These are phyloP conservation scores for Boletus bicolor DNA, from an alignment of 768 basidiomycete species.

Conservation along the genomic window DNA sequence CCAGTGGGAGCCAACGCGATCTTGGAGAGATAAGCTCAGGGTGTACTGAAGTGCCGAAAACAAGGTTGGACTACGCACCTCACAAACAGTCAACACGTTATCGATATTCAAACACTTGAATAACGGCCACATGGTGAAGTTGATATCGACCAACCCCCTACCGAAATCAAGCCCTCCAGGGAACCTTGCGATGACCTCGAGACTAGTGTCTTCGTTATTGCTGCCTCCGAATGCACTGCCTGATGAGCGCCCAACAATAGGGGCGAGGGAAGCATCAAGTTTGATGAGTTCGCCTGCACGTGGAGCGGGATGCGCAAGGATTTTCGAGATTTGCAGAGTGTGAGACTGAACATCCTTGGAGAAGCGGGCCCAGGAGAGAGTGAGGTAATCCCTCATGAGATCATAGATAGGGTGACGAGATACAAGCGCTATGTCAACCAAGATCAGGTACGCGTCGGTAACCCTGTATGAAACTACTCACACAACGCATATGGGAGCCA, in stretches of 20 bases:
- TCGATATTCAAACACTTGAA: slow-evolving; percentile 93
- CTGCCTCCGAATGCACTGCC: slow-evolving; percentile 36
- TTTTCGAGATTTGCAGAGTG: slow-evolving; percentile 85
- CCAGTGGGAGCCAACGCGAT: slow-evolving; percentile 87
- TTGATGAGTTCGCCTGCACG: slow-evolving; percentile 84
- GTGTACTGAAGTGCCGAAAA: background rate
- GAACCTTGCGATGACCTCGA: slow-evolving; percentile 87
- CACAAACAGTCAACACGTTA: slow-evolving; percentile 89
- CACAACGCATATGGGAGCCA: slow-evolving; percentile 94
- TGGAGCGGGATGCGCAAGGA: slow-evolving; percentile 82
- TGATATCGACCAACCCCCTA: slow-evolving; percentile 85
- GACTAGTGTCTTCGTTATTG: slow-evolving; percentile 39
- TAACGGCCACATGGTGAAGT: slow-evolving; percentile 96
- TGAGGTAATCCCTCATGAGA: slow-evolving; percentile 91
- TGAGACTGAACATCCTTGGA: slow-evolving; percentile 93
- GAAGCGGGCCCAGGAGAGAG: slow-evolving; percentile 93
- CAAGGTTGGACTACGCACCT: slow-evolving; percentile 44
- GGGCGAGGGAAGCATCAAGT: slow-evolving; percentile 75
- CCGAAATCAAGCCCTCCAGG: slow-evolving; percentile 94
- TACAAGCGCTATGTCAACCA: slow-evolving; percentile 59
- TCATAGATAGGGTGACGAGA: slow-evolving; percentile 94
- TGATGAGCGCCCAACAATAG: slow-evolving; percentile 37
- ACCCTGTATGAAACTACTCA: slow-evolving; percentile 37
- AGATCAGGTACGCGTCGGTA: slow-evolving; percentile 8
- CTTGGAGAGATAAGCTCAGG: slow-evolving; percentile 33